Evolutionary conservation across 305 asterid species (phyloP).

Genomic region (Euphrasia arctica): DNA sequence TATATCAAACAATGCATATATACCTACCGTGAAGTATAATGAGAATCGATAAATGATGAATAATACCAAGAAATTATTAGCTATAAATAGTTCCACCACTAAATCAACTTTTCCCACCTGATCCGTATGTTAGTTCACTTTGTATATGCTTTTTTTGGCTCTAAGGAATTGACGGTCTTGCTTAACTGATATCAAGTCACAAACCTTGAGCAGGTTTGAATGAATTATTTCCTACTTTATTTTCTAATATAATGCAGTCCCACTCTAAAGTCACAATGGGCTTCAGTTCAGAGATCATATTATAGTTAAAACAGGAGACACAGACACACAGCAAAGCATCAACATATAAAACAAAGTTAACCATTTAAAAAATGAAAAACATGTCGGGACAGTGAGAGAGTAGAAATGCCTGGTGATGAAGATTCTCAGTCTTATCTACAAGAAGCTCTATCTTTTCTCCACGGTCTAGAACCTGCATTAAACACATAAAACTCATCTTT

Average conservation of each 20-base stretch:
- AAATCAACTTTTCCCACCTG: no score
- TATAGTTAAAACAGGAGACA: background rate
- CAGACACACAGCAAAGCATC: slow-evolving; percentile 1
- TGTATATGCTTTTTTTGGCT: no score
- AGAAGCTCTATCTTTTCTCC: slow-evolving; percentile 84
- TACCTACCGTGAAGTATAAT: background rate
- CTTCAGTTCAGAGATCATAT: background rate
- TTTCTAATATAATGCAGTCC: no score
- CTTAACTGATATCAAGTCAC: background rate
- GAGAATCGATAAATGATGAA: background rate
- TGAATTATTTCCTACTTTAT: background rate
- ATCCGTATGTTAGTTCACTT: no score
- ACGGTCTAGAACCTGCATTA: slow-evolving; percentile 72
- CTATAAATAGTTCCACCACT: no score
- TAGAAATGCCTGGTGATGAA: slow-evolving; percentile 59
- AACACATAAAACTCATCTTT: slow-evolving; percentile 9
- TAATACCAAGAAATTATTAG: no score
- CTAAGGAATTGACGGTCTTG: no score
- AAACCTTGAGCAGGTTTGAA: background rate
- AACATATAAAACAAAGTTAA: background rate
- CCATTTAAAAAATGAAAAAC: background rate
- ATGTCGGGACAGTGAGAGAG: slow-evolving; percentile 2
- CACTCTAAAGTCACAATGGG: no score
- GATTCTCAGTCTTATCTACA: slow-evolving; percentile 83
- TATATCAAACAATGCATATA: background rate